Conservation (phyloP, 2,329 filamentous ascomycete genomes). For the Apiospora hydei region DNA sequence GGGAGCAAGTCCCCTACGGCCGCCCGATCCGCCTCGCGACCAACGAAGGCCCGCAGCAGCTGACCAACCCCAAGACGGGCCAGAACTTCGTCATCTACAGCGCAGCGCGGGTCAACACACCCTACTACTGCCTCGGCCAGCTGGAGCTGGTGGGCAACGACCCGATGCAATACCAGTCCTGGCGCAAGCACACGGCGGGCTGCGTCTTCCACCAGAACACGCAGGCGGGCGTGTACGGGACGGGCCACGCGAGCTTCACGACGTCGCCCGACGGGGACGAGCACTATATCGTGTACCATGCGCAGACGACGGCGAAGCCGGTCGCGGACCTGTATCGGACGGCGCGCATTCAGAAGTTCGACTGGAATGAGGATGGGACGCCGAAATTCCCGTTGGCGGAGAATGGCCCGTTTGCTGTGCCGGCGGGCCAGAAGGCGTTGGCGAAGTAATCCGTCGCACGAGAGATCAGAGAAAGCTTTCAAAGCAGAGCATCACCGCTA, state of each 20-base stretch:
- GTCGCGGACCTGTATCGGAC: slow-evolving; percentile 43
- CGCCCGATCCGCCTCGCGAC: slow-evolving; percentile 44
- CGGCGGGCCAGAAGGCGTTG: background rate
- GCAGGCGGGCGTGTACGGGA: slow-evolving; percentile 41
- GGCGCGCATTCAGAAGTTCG: slow-evolving; percentile 43
- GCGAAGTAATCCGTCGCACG: background rate
- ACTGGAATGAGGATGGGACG: slow-evolving; percentile 45
- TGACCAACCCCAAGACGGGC: slow-evolving; percentile 45
- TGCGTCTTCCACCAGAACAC: slow-evolving; percentile 48
- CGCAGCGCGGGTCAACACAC: slow-evolving; percentile 47
- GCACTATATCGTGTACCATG: slow-evolving; percentile 46
- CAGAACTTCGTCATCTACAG: slow-evolving; percentile 47
- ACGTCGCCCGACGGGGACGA: slow-evolving; percentile 44
- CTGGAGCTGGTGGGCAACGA: slow-evolving; percentile 46
- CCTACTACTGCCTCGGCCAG: slow-evolving; percentile 47
- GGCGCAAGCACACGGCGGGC: slow-evolving; percentile 43
- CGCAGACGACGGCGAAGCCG: slow-evolving; percentile 44
- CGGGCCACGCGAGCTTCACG: slow-evolving; percentile 46
- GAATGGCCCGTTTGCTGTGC: slow-evolving; percentile 41
- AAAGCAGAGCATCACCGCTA: background rate
- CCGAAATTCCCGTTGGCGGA: slow-evolving; percentile 43
- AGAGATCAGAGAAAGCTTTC: background rate
- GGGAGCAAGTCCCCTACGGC: slow-evolving; percentile 46
- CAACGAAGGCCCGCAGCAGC: slow-evolving; percentile 46
- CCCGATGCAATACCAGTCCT: slow-evolving; percentile 46